Evolutionary conservation across 495 filamentous ascomycete species (phyloP).

Genomic region (Aspergillus campestris): DNA sequence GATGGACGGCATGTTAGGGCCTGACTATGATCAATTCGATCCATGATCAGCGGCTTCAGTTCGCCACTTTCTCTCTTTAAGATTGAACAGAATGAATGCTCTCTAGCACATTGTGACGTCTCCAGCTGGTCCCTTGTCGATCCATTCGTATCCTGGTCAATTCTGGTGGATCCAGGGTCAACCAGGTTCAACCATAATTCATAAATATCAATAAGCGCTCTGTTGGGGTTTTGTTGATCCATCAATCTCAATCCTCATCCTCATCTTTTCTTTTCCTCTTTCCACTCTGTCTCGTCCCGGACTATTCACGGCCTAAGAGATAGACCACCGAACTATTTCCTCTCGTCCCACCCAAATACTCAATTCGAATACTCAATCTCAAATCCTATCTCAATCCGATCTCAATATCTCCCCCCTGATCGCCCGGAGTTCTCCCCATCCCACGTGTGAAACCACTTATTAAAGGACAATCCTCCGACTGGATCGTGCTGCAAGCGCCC

Average conservation of each 20-base stretch:
- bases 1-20: too few species aligned
- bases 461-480: slow-evolving; percentile 8
- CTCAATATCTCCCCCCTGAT: not conserved
- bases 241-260: not conserved
- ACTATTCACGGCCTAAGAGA: not conserved
- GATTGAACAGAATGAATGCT: not conserved
- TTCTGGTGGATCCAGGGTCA: too few species aligned
- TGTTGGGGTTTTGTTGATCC: not conserved
- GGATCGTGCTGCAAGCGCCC: slow-evolving; percentile 10
- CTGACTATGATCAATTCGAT: too few species aligned
- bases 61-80: too few species aligned
- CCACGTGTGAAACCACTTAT: slow-evolving; percentile 12
- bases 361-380: not conserved
- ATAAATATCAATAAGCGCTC: not conserved
- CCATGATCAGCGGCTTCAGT: too few species aligned
- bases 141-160: not conserved
- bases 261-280: not conserved
- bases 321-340: too few species aligned
- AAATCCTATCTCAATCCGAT: too few species aligned
- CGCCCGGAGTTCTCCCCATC: slow-evolving; percentile 1
- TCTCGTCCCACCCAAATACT: not conserved
- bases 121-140: slow-evolving; percentile 1
- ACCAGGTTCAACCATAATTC: too few species aligned
- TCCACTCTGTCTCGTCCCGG: not conserved
- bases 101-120: not conserved